These are phyloP conservation scores for Circinella minor DNA, from an alignment of 371 early-diverging fungal species.

Conservation along the genomic window DNA sequence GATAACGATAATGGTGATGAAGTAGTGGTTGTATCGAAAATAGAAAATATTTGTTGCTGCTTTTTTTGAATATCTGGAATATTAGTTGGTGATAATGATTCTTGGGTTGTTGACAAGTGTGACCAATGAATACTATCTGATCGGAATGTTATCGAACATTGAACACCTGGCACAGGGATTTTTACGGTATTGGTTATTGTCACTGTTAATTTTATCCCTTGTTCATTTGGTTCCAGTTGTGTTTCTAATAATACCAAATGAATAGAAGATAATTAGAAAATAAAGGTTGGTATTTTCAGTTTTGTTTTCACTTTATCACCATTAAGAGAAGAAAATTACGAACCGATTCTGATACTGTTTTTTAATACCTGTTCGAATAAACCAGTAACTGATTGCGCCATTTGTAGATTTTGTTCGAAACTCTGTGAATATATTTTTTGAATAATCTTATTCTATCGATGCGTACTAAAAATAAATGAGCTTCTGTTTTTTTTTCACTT, in stretches of 20 bases:
- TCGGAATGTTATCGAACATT: conserved; percentile 16
- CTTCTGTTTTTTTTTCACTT: background rate
- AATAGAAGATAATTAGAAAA: no score
- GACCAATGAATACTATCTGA: background rate
- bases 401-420: conserved; percentile 1
- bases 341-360: background rate
- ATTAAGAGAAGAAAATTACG: background rate
- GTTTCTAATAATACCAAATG: conserved; percentile 6
- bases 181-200: conserved; percentile 19
- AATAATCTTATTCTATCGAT: no score
- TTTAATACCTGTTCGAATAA: background rate
- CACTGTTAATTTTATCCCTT: conserved; percentile 14
- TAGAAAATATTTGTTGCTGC: conserved; percentile 5
- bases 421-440: background rate
- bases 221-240: conserved; percentile 15
- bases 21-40: background rate
- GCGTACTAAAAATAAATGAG: no score
- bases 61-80: background rate
- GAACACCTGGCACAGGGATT: conserved; percentile 16
- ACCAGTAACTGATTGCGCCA: background rate
- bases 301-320: no score
- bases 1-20: background rate
- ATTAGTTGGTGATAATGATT: background rate
- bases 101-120: background rate
- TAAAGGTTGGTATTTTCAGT: no score